Conservation (phyloP, 176 grass and related monocot species). For the Echinochloa phyllopogon region DNA sequence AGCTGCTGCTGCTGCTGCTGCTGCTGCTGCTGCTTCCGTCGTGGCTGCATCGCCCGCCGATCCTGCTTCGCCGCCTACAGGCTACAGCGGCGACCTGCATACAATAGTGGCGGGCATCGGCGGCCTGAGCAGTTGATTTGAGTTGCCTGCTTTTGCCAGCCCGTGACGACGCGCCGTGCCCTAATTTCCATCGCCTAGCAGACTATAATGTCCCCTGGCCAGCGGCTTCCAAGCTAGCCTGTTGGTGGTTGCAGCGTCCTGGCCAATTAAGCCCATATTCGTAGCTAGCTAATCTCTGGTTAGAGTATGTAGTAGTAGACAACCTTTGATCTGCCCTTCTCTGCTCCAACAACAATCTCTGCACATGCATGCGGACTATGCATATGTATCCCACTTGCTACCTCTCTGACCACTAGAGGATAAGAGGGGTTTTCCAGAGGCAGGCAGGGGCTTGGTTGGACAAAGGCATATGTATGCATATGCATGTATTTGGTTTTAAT, state of each 20-base stretch:
- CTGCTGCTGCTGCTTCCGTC: not conserved
- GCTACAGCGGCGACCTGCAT: not conserved
- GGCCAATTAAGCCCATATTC: not conserved
- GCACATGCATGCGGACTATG: not conserved
- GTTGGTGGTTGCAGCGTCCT: constrained; percentile 17
- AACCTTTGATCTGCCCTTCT: constrained; percentile 4
- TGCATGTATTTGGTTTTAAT: not conserved
- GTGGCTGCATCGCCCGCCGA: not conserved
- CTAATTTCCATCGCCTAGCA: not conserved
- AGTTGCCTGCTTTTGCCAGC: not conserved
- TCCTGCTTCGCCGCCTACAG: not conserved
- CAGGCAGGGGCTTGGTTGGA: not conserved
- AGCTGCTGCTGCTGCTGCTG: not conserved
- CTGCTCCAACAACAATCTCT: constrained; percentile 2
- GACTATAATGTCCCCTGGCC: constrained; percentile 13
- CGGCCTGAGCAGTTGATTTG: not conserved
- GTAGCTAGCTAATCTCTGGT: not conserved
- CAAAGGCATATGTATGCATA: not conserved
- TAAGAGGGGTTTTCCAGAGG: not conserved
- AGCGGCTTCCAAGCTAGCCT: constrained; percentile 27
- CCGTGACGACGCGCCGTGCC: not conserved
- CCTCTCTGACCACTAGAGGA: constrained; percentile 3
- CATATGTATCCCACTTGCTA: constrained; percentile 17
- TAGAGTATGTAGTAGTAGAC: not conserved
- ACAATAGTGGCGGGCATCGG: not conserved